A percentile compares a stretch with the other conserved stretches of the same genome.
Evolutionary conservation across 805 yeast species (phyloP).

Genomic region (Kregervanrija fluxuum): DNA sequence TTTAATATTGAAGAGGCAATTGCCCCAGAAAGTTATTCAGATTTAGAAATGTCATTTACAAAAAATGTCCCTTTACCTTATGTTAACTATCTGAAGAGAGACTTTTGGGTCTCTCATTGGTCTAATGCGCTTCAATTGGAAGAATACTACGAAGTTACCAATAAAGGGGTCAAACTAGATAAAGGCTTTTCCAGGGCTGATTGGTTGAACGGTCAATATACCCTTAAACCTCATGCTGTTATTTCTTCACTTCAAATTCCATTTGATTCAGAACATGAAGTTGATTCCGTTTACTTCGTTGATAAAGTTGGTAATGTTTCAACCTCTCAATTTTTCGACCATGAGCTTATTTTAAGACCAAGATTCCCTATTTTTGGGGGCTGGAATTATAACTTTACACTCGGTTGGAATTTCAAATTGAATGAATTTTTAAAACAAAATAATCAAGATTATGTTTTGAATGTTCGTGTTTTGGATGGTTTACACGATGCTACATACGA

Average conservation of each 20-base stretch:
- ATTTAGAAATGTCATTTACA: conserved; percentile 53
- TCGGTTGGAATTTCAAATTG: conserved; percentile 81
- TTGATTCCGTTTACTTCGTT: conserved; percentile 54
- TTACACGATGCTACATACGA: conserved; percentile 64
- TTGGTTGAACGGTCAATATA: conserved; percentile 54
- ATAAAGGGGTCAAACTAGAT: conserved; percentile 63
- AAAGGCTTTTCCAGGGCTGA: conserved; percentile 76
- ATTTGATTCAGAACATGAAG: conserved; percentile 33
- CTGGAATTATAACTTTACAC: conserved; percentile 91
- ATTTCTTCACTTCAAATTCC: conserved; percentile 54
- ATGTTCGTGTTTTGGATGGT: conserved; percentile 68
- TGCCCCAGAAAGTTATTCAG: conserved; percentile 38
- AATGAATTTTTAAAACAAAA: conserved; percentile 42
- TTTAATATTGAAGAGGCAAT: conserved; percentile 14
- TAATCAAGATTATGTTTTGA: conserved; percentile 47
- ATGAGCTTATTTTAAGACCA: conserved; percentile 60
- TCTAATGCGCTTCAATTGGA: conserved; percentile 65
- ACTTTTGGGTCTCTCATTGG: conserved; percentile 87
- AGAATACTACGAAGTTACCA: conserved; percentile 76
- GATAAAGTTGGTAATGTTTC: conserved; percentile 94
- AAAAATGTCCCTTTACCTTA: conserved; percentile 60
- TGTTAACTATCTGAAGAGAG: conserved; percentile 57
- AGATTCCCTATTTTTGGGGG: conserved; percentile 95
- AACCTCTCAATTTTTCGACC: conserved; percentile 45
- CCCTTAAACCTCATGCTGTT: conserved; percentile 48